Evolutionary conservation across 2,329 filamentous ascomycete species (phyloP), one percentile per base, ranked within the genome.

Genomic region (Alternaria brassicae): DNA sequence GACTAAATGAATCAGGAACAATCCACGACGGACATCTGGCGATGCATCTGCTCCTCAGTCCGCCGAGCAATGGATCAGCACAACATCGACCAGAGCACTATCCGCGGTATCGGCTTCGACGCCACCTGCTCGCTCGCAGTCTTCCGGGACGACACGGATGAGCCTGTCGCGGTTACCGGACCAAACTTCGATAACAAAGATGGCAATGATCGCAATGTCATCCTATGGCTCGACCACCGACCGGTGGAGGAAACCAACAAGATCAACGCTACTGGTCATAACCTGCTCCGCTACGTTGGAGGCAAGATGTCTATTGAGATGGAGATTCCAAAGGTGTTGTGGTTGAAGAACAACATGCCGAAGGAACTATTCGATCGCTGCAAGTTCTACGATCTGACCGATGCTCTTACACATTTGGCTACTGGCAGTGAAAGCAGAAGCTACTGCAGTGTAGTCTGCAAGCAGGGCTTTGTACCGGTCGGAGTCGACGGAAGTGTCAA

Each of bases 271-370:
- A 98, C 95, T 3, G 85, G 89, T 53, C 95, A 99, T 83, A 95
- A 96, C 78, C 84, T 99, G 53, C 87, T 99, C 59, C 91, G 93
- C 73, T 99, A 99, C 75, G 95, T 99, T 17, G 95, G 95, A 69
- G 95, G 95, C 64, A 94, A 91, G 77, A 99, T 99, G 95, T 97
- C 92, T 77, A 94, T 97, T 66, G 95, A 99, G 83, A 99, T 99
- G 95, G 95, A 99, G 79, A 96, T 99, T 56, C 95, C 95, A 65
- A 99, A 99, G 81, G 92, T 97, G 1, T 84, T 98, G 58, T 99
- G 95, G 95, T 85, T 99, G 75, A 98, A 98, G 85, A 97, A 97
- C 80, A 87, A 98, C 81, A 98, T 99, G 95, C 91, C 95, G 2
- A 85, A 90, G 55, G 91, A 97, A 71, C 83, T 95, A 15, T 99